Conservation (phyloP, 2,329 filamentous ascomycete genomes). For the Blastomyces parvus region DNA sequence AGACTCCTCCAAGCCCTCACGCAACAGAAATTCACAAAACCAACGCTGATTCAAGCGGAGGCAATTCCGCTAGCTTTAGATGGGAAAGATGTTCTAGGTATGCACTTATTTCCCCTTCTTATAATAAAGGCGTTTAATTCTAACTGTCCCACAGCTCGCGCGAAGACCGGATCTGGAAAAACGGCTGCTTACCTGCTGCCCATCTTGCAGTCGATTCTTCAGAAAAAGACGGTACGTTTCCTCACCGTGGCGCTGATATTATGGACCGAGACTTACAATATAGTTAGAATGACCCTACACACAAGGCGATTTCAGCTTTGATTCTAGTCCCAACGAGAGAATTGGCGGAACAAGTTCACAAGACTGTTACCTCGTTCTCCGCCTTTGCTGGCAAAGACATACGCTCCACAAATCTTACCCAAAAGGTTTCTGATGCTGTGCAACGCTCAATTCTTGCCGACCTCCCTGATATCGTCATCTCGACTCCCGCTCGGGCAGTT, state of each 20-base stretch:
- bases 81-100: conserved; percentile 72
- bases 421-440: conserved; percentile 82
- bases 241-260: background rate
- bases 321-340: conserved; percentile 92
- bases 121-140: background rate
- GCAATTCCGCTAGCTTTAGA: conserved; percentile 81
- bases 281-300: conserved; percentile 45
- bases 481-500: conserved; percentile 77
- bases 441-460: conserved; percentile 78
- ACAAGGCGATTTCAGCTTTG: conserved; percentile 57
- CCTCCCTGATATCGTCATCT: conserved; percentile 78
- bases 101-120: conserved; percentile 7
- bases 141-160: conserved; percentile 51
- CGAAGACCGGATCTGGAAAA: conserved; percentile 93
- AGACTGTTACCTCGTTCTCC: conserved; percentile 65
- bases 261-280: conserved; percentile 47
- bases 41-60: conserved; percentile 79
- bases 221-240: conserved; percentile 56
- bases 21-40: conserved; percentile 71
- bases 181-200: conserved; percentile 93
- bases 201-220: conserved; percentile 73
- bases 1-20: conserved; percentile 78
- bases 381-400: conserved; percentile 79
- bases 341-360: conserved; percentile 82
- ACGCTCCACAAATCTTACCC: conserved; percentile 72